Base-by-base conservation (phyloP, 73 alveolate species). In the Diophrys appendiculata region DNA sequence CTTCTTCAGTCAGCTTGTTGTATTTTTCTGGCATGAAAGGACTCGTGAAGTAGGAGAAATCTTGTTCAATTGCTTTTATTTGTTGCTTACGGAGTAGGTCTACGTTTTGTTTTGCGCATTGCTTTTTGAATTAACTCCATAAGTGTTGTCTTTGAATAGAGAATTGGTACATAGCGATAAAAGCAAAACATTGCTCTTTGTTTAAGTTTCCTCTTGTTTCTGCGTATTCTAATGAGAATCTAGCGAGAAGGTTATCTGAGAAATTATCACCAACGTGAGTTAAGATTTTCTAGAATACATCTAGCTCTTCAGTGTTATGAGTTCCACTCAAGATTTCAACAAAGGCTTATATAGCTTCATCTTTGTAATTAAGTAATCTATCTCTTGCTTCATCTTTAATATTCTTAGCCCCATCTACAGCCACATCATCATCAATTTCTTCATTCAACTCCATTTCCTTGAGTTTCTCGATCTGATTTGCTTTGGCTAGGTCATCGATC, bases 171-270 rank as follows among this genome's bases (percentile, higher is more conserved):
- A 84, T 68, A 52, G 90, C 83, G 65, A 90, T 52, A 29, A 69
- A 87, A 68, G 82, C 87, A 71, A 81, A 82, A 52, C 83, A 26
- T 56, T 87, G 88, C 67, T 87, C 90, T 54, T 81, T 87, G 73
- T 81, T 87, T 29, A 77, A 68, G 78, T 87, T 87, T 30, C 91
- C 90, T 68, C 89, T 65, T 52, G 82, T 53, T 54, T 87, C 90
- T 60, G 93, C 87, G 73, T 86, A 86, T 60, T 86, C 93, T 25
- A 86, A 27, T 22, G 94, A 65, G 34, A 87, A 75, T 1, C 69
- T 75, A 8, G 90, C 87, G 33, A 87, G 65, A 28, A 73, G 32
- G 68, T 76, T 81, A n/a, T 87, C 84, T 8, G 73, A 56, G n/a
- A 24, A 14, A 18, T 33, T 72, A 2, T 72, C 83, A 1, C 85